Conservation (phyloP, 164 flowering plant species). For the Tetracentron sinense region DNA sequence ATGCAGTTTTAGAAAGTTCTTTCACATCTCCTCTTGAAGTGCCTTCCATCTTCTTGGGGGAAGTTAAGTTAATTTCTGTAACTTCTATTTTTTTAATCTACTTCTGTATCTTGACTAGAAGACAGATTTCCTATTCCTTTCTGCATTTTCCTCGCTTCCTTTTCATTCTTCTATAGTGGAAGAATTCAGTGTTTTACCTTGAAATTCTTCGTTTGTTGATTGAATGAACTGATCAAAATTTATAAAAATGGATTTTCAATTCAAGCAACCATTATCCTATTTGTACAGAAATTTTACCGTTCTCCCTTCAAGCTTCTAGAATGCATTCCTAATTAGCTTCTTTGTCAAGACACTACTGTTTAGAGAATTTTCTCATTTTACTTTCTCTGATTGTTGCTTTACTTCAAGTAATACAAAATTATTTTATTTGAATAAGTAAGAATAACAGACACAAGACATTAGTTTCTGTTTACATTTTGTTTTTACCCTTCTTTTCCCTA, state of each 20-base stretch:
- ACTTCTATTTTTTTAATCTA: neutral
- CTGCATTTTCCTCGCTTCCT: neutral
- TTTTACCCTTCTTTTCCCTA: neutral
- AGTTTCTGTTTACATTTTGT: neutral
- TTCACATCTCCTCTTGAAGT: neutral
- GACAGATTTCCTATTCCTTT: no score
- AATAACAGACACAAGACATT: neutral
- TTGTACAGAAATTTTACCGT: no score
- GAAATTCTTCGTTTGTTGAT: neutral
- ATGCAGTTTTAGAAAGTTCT: neutral
- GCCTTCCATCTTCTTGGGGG: neutral
- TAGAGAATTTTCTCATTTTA: no score
- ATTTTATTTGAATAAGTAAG: neutral
- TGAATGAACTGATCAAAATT: neutral
- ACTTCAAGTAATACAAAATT: neutral
- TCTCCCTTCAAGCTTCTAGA: no score
- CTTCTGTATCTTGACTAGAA: constrained; percentile 4
- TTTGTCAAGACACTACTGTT: no score
- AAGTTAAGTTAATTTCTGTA: neutral
- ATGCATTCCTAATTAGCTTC: no score
- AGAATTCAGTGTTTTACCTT: neutral
- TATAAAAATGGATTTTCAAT: no score
- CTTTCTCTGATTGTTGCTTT: neutral
- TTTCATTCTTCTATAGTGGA: neutral
- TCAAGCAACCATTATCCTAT: no score